Evolutionary conservation across 192 early-diverging fungal genomes (phyloP), one percentile per base, ranked within the genome.

Genomic region (Coemansia sp.): DNA sequence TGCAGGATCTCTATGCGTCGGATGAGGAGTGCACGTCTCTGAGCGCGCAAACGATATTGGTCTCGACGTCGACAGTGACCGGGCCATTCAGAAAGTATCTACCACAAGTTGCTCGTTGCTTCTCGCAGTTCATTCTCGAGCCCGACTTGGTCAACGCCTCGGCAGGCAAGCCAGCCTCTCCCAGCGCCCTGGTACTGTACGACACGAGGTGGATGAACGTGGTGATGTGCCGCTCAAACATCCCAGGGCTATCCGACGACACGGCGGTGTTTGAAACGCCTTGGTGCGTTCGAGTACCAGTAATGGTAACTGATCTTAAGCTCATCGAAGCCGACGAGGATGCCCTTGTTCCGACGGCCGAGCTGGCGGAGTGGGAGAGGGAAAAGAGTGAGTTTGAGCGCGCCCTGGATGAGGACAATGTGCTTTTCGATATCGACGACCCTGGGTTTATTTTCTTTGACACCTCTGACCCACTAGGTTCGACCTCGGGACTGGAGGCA

Each of bases 371-470:
- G 42, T 82, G 79, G 79, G 79, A 69, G 31, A 36, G 65, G 11
- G 81, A 83, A 50, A 75, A 78, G 76, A 75, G 73, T 50, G 81
- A 78, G 53, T 78, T 83, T 73, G 81, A 83, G 76, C 81, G 81
- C 5, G 81, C 81, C 14, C 63, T 83, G 45, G 81, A 83, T 59
- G 81, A 83, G 62, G 81, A 83, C 62, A 78, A 78, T 21, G 81
- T 83, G 38, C 59, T 83, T 57, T 83, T 83, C 62, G 81, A 83
- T 62, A 78, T 83, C 46, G 81, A 83, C 66, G 81, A 83, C 37
- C 76, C 81, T 0, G 81, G 81, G 17, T 83, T 83, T 37, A 83
- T 83, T 29, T 83, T 83, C 50, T 74, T 78, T 34, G 81, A 83
- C 48, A 66, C 76, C 7, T 75, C 70, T 1, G 72, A 63, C 8